Percentiles rank a stretch among this genome's conserved stretches.
These are phyloP conservation scores for Penicillium corylophilum DNA, from an alignment of 2,329 filamentous ascomycete genomes.

Conservation along the genomic window DNA sequence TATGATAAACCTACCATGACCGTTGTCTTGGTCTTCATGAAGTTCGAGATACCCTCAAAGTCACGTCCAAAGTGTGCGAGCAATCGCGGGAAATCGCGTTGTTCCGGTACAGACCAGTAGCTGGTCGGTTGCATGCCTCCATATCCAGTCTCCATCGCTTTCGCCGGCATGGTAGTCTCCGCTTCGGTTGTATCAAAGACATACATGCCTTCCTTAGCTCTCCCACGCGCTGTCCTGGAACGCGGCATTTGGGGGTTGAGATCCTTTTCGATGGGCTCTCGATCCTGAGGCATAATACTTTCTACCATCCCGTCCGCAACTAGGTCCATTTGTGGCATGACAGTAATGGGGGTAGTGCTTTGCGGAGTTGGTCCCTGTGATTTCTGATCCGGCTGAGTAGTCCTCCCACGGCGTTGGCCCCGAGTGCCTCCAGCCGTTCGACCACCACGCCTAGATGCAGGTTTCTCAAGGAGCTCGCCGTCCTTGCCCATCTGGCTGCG, in stretches of 20 bases:
- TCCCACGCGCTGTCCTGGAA: constrained; percentile 29
- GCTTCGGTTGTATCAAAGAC: constrained; percentile 37
- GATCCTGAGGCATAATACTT: constrained; percentile 14
- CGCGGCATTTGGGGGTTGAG: constrained; percentile 22
- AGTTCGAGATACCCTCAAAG: constrained; percentile 50
- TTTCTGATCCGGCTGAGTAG: constrained; percentile 32
- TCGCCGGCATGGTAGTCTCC: constrained; percentile 24
- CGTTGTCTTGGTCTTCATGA: constrained; percentile 54
- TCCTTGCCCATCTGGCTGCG: constrained; percentile 36
- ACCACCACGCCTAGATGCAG: constrained; percentile 34
- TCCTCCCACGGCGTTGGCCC: constrained; percentile 36
- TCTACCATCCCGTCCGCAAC: constrained; percentile 19
- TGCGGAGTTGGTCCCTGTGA: constrained; percentile 11
- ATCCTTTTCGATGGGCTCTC: constrained; percentile 30
- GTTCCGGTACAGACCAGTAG: constrained; percentile 54
- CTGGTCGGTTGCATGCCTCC: constrained; percentile 47
- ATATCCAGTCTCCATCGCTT: constrained; percentile 33
- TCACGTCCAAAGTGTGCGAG: constrained; percentile 50
- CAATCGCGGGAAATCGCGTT: constrained; percentile 47
- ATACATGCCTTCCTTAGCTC: constrained; percentile 35
- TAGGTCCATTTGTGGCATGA: constrained; percentile 28
- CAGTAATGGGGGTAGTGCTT: constrained; percentile 21
- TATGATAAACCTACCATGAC: constrained; percentile 45
- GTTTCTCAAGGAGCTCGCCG: constrained; percentile 36
- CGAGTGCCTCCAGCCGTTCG: constrained; percentile 32